A percentile compares a stretch with the other conserved stretches of the same genome.
phyloP scores from a whole-genome alignment of 768 basidiomycete genomes.

The Hericium alpestre region DNA sequence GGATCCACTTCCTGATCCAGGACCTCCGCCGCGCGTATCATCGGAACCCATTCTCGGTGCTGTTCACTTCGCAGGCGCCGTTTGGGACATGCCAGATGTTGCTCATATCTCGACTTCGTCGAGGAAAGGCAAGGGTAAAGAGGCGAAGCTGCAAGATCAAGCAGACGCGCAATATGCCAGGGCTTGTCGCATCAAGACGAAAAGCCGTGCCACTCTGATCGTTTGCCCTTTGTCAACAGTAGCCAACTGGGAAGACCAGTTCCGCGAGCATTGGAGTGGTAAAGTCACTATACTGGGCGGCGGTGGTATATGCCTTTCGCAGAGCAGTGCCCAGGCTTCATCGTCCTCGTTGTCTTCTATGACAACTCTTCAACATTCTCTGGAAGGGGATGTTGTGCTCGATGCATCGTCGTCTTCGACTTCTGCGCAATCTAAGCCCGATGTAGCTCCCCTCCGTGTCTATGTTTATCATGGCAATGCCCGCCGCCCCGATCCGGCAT shows the following conservation, averaged over 20 bases:
- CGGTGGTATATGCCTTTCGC: slow-evolving; percentile 31
- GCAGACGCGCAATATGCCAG: slow-evolving; percentile 60
- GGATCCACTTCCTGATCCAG: slow-evolving; percentile 39
- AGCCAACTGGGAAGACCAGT: slow-evolving; percentile 98
- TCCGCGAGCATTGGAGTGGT: slow-evolving; percentile 93
- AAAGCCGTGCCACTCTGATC: slow-evolving; percentile 87
- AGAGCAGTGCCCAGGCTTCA: not conserved
- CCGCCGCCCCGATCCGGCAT: slow-evolving; percentile 75
- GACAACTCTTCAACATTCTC: not conserved
- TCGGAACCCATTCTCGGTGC: slow-evolving; percentile 23
- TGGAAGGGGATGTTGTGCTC: not conserved
- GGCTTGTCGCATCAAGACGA: slow-evolving; percentile 66
- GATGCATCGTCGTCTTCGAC: not conserved
- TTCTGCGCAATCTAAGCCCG: not conserved
- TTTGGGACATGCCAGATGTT: slow-evolving; percentile 75
- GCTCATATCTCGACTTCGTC: slow-evolving; percentile 16
- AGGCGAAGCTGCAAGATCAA: slow-evolving; percentile 57
- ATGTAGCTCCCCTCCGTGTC: slow-evolving; percentile 48
- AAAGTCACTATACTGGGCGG: slow-evolving; percentile 79
- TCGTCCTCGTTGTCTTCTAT: not conserved
- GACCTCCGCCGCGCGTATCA: slow-evolving; percentile 23
- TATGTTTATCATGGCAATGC: slow-evolving; percentile 95
- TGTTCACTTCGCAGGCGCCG: slow-evolving; percentile 62
- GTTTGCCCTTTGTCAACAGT: slow-evolving; percentile 95
- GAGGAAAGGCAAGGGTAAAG: slow-evolving; percentile 55